A percentile compares a stretch with the other conserved stretches of the same genome.
Conservation (phyloP, 2,329 filamentous ascomycete species). For the Didymella arachidicola region DNA sequence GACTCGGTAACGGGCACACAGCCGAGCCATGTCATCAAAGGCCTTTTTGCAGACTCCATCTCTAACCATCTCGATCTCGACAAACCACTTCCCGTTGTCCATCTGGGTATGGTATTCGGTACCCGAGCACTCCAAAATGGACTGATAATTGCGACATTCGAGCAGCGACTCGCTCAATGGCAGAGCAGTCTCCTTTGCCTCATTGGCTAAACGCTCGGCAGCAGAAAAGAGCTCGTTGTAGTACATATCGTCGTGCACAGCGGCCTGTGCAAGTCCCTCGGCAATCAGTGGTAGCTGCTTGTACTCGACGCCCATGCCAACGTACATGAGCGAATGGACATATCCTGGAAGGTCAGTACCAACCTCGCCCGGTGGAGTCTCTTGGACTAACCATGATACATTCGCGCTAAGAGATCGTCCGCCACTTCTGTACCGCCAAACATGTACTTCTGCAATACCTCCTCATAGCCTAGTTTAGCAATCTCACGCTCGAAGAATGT, state of each 20-base stretch:
- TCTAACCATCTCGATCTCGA: background rate
- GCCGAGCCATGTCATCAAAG: background rate
- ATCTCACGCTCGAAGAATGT: background rate
- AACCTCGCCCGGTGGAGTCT: background rate
- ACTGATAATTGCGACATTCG: background rate
- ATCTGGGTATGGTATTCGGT: background rate
- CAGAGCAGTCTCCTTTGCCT: background rate
- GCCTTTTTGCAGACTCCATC: background rate
- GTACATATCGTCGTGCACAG: slow-evolving; percentile 1
- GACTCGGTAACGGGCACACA: slow-evolving; percentile 8
- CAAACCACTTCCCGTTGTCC: background rate
- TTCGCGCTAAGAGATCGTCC: background rate
- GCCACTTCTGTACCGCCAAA: background rate
- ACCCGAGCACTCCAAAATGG: background rate
- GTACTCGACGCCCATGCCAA: background rate
- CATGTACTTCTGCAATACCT: slow-evolving; percentile 1
- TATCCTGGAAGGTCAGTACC: background rate
- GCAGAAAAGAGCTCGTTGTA: background rate
- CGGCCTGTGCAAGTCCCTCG: background rate
- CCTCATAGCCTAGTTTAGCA: background rate
- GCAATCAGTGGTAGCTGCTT: background rate
- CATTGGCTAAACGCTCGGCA: background rate
- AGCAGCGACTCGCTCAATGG: background rate
- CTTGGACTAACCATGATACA: background rate
- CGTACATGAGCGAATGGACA: background rate